These are phyloP conservation scores for Aspergillus calidoustus DNA, from an alignment of 2,329 filamentous ascomycete species.

Conservation along the genomic window DNA sequence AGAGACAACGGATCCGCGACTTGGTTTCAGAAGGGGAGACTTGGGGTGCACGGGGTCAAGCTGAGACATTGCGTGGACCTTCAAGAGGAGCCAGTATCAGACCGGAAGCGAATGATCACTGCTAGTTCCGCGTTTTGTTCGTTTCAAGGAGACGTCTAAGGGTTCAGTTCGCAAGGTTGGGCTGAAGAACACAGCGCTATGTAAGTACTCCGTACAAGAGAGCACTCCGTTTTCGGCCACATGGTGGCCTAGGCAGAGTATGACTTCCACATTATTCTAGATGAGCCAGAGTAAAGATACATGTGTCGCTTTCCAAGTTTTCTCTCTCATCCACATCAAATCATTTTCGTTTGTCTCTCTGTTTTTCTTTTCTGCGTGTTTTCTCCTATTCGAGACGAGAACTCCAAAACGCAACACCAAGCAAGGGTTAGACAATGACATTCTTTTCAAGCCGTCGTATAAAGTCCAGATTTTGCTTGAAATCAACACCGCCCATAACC, in stretches of 20 bases:
- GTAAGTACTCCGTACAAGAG: too few species aligned
- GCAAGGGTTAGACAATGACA: slow-evolving; percentile 6
- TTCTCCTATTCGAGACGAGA: slow-evolving; percentile 1
- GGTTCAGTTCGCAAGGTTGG: neutral
- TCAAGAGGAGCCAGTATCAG: neutral
- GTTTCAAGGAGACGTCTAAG: neutral
- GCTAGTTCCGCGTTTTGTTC: neutral
- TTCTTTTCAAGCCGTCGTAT: slow-evolving; percentile 7
- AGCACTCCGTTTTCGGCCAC: neutral
- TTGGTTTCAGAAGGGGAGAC: neutral
- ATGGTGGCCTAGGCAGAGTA: neutral
- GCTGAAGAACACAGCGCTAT: neutral
- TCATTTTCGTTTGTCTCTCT: neutral
- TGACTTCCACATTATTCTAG: neutral
- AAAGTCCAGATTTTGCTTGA: neutral
- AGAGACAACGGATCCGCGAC: neutral
- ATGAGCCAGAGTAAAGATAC: slow-evolving; percentile 1
- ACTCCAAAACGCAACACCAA: slow-evolving; percentile 11
- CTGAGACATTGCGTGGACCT: neutral
- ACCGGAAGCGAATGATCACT: neutral
- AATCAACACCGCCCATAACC: neutral
- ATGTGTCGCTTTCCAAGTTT: neutral
- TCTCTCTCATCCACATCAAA: neutral
- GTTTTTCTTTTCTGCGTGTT: slow-evolving; percentile 1
- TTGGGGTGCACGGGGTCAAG: neutral